A percentile compares a stretch with the other conserved stretches of the same genome.
phyloP scores from a whole-genome alignment of 1,139 yeast genomes.

The Hansenula lynferdii region DNA sequence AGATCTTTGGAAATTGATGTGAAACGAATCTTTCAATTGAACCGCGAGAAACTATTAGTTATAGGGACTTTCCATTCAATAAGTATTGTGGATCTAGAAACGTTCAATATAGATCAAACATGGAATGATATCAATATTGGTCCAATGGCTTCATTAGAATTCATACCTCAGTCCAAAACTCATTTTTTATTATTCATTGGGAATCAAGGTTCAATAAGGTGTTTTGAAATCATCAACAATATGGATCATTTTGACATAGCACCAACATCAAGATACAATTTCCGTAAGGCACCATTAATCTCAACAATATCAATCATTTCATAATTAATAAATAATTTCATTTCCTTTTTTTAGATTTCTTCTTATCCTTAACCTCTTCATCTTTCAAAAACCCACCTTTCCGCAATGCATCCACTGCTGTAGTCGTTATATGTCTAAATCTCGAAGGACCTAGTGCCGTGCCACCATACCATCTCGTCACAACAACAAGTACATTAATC shows the following conservation, averaged over 20 bases:
- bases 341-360: slow-evolving; percentile 6
- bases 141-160: not conserved
- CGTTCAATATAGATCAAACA: not conserved
- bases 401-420: slow-evolving; percentile 39
- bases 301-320: not conserved
- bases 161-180: not conserved
- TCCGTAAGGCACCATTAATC: not conserved
- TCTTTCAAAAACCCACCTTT: slow-evolving; percentile 10
- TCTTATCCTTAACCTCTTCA: not conserved
- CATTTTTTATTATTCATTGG: not conserved
- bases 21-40: not conserved
- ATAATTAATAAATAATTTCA: no score
- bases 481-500: slow-evolving; percentile 54
- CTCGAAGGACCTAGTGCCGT: slow-evolving; percentile 59
- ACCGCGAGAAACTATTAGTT: not conserved
- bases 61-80: not conserved
- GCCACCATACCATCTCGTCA: slow-evolving; percentile 74
- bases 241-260: not conserved
- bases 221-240: not conserved
- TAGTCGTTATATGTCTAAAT: slow-evolving; percentile 55
- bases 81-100: not conserved
- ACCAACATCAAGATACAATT: not conserved
- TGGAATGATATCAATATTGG: not conserved
- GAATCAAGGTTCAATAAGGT: not conserved
- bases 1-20: not conserved